Conservation (phyloP, 2,329 filamentous ascomycete genomes). For the Rhynchosporium agropyri region DNA sequence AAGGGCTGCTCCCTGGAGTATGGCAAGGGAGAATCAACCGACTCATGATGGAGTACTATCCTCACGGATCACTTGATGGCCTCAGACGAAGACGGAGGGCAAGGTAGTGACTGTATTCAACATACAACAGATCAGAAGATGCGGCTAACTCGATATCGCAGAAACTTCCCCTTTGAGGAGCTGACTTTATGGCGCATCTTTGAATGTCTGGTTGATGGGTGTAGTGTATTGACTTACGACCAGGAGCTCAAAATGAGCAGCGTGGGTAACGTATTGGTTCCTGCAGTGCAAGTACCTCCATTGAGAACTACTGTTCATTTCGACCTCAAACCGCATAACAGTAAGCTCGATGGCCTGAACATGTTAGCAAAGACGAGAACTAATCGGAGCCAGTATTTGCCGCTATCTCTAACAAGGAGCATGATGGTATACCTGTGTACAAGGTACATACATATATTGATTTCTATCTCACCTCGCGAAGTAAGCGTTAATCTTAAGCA, state of each 20-base stretch:
- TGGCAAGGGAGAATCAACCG: not conserved
- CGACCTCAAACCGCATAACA: not conserved
- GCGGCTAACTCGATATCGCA: not conserved
- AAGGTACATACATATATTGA: not conserved
- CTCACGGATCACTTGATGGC: not conserved
- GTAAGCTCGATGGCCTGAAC: not conserved
- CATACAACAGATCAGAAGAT: not conserved
- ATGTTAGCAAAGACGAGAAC: not conserved
- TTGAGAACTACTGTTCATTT: not conserved
- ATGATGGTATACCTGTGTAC: not conserved
- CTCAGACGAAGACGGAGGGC: not conserved
- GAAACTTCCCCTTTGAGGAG: not conserved
- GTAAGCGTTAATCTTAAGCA: not conserved
- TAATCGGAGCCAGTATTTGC: not conserved
- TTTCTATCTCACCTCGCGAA: not conserved
- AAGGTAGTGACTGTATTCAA: not conserved
- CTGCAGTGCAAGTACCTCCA: not conserved
- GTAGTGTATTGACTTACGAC: not conserved
- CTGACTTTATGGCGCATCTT: not conserved
- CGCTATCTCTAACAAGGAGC: not conserved
- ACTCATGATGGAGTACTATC: not conserved
- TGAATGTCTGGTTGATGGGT: not conserved
- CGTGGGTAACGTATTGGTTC: not conserved
- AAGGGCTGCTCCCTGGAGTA: not conserved
- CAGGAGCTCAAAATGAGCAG: not conserved